These are phyloP conservation scores for Immersiporthe knoxdaviesiana DNA, from an alignment of 2,329 filamentous ascomycete genomes.

Conservation along the genomic window DNA sequence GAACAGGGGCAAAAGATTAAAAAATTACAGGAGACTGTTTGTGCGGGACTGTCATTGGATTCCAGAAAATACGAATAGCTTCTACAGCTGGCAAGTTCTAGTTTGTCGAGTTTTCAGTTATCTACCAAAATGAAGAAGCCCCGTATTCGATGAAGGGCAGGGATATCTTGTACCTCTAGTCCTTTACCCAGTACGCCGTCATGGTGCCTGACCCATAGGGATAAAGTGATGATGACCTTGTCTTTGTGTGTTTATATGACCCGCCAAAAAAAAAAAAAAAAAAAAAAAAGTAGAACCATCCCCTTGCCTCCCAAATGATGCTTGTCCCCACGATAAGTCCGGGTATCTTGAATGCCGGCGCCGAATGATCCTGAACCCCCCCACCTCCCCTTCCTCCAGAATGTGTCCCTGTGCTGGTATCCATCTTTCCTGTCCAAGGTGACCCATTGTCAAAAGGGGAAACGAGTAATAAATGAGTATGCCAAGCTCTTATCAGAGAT, in stretches of 20 bases:
- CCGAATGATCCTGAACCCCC: conserved; percentile 10
- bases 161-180: conserved; percentile 35
- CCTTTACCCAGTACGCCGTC: conserved; percentile 21
- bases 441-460: not conserved
- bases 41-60: not conserved
- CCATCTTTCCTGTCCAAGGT: not conserved
- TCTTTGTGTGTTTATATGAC: not conserved
- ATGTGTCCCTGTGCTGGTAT: not conserved
- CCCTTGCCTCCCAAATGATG: not conserved
- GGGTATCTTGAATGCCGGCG: conserved; percentile 16
- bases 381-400: not conserved
- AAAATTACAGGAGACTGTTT: too few relatives aligned
- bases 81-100: not conserved
- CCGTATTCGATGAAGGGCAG: conserved; percentile 11
- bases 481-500: conserved; percentile 3
- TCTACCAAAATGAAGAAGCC: conserved; percentile 8
- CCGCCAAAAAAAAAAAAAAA: not conserved
- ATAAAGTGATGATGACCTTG: not conserved
- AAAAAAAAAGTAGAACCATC: too few relatives aligned
- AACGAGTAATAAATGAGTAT: not conserved
- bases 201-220: conserved; percentile 5
- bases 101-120: conserved; percentile 1
- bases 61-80: not conserved
- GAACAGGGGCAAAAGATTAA: not conserved
- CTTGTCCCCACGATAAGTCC: conserved; percentile 8